Conservation (phyloP, 192 early-diverging fungal species). For the Hyaloraphidium curvatum region DNA sequence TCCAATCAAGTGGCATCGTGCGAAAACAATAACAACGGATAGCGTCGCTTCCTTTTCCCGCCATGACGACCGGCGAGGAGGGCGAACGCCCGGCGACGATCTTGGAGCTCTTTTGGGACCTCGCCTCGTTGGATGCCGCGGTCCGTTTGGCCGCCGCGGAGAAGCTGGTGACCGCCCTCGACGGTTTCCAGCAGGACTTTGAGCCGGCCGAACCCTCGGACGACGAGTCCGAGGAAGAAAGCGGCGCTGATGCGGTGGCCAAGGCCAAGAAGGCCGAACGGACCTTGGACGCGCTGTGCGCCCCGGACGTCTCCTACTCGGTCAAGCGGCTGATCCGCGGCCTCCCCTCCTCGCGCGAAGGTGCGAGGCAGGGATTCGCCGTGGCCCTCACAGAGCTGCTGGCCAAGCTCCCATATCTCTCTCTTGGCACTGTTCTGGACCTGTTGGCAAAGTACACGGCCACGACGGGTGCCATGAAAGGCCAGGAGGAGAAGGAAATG, state of each 20-base stretch:
- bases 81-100: too few relatives aligned
- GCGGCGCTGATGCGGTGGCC: neutral
- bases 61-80: too few relatives aligned
- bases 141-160: conserved; percentile 44
- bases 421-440: conserved; percentile 42
- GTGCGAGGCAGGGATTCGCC: conserved; percentile 86
- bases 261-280: conserved; percentile 24
- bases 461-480: conserved; percentile 40
- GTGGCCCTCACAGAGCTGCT: conserved; percentile 70
- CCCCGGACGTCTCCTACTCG: conserved; percentile 69
- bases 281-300: conserved; percentile 38
- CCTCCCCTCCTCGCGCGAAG: conserved; percentile 62
- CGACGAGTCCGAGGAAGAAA: neutral
- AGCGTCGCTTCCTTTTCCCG: too few relatives aligned
- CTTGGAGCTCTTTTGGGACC: conserved; percentile 56
- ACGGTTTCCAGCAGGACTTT: conserved; percentile 22
- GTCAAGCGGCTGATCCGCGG: conserved; percentile 74
- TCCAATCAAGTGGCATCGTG: too few relatives aligned
- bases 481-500: conserved; percentile 76
- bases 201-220: too few relatives aligned
- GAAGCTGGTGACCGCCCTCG: conserved; percentile 34
- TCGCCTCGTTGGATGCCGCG: conserved; percentile 50
- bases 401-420: conserved; percentile 7
- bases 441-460: conserved; percentile 47
- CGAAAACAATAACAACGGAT: too few relatives aligned